Evolutionary conservation across 768 basidiomycete genomes (phyloP).

Genomic region (Peribolospora baueri): DNA sequence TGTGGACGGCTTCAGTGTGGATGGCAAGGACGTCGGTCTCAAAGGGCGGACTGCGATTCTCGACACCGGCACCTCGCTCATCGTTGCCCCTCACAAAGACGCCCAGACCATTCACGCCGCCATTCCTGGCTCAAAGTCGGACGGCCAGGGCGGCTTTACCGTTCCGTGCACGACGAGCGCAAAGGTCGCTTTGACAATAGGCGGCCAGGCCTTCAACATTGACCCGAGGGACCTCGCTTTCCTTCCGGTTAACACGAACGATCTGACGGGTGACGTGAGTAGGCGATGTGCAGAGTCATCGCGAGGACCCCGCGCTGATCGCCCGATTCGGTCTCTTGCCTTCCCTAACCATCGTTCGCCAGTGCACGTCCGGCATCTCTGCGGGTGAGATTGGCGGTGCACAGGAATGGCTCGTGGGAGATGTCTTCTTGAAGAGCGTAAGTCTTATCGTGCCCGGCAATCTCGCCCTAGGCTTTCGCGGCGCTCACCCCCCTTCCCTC

Average conservation of each 20-base stretch:
- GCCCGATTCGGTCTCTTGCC: constrained; percentile 4
- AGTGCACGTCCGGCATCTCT: constrained; percentile 45
- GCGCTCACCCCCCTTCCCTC: not conserved
- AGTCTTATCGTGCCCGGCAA: not conserved
- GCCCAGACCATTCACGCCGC: constrained; percentile 31
- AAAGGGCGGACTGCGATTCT: constrained; percentile 45
- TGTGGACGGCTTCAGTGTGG: constrained; percentile 34
- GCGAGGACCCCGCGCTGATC: constrained; percentile 9
- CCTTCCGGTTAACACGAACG: constrained; percentile 28
- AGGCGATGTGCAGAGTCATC: constrained; percentile 4
- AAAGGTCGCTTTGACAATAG: constrained; percentile 33
- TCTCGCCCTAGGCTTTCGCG: not conserved
- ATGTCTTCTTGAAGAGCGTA: constrained; percentile 26
- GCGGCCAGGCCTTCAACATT: constrained; percentile 35
- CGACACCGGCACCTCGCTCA: constrained; percentile 30
- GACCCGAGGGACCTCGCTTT: constrained; percentile 42
- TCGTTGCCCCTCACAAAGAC: constrained; percentile 27
- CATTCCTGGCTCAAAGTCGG: constrained; percentile 33
- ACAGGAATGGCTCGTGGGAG: constrained; percentile 46
- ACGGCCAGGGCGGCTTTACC: constrained; percentile 30
- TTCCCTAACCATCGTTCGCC: not conserved
- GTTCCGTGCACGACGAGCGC: constrained; percentile 30
- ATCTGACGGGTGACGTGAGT: constrained; percentile 26
- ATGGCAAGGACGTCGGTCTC: constrained; percentile 23
- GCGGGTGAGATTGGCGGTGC: constrained; percentile 35